Conservation (phyloP, 495 filamentous ascomycete genomes). For the Lepidopterella palustris region DNA sequence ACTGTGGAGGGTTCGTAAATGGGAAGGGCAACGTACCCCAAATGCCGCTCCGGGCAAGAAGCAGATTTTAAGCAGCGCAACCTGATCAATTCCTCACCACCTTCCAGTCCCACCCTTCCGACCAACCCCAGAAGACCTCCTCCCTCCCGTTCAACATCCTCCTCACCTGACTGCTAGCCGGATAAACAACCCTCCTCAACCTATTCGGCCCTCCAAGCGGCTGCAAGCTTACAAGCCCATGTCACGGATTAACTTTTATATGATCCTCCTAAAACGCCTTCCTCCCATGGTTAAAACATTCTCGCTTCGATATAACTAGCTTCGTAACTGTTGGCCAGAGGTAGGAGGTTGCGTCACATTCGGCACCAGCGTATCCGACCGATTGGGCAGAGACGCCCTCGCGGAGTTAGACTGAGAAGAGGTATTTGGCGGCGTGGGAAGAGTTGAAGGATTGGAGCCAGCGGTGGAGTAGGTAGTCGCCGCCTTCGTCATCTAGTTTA, state of each 20-base stretch:
- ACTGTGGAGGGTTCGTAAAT: too few species aligned
- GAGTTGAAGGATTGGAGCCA: slow-evolving; percentile 42
- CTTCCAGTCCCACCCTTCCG: too few species aligned
- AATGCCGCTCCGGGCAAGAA: too few species aligned
- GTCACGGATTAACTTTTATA: slow-evolving; percentile 43
- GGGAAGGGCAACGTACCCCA: too few species aligned
- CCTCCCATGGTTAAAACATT: slow-evolving; percentile 40
- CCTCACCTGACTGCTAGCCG: slow-evolving; percentile 15
- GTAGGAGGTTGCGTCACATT: slow-evolving; percentile 45
- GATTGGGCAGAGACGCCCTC: slow-evolving; percentile 46
- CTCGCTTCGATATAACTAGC: slow-evolving; percentile 42
- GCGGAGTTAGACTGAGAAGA: slow-evolving; percentile 42
- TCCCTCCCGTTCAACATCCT: slow-evolving; percentile 18
- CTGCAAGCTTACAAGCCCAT: slow-evolving; percentile 41
- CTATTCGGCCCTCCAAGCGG: slow-evolving; percentile 42
- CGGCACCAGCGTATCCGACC: slow-evolving; percentile 45
- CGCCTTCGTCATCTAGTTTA: slow-evolving; percentile 36
- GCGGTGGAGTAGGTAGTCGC: slow-evolving; percentile 40
- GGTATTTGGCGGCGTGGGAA: slow-evolving; percentile 42
- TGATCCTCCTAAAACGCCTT: slow-evolving; percentile 46
- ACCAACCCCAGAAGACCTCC: too few species aligned
- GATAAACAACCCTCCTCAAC: slow-evolving; percentile 38
- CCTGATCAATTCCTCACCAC: too few species aligned
- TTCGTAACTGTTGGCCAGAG: slow-evolving; percentile 45
- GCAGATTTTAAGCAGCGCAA: too few species aligned